Evolutionary conservation across 495 filamentous ascomycete genomes (phyloP), one percentile per base, ranked within the genome.

Genomic region (Aspergillus asperescens): DNA sequence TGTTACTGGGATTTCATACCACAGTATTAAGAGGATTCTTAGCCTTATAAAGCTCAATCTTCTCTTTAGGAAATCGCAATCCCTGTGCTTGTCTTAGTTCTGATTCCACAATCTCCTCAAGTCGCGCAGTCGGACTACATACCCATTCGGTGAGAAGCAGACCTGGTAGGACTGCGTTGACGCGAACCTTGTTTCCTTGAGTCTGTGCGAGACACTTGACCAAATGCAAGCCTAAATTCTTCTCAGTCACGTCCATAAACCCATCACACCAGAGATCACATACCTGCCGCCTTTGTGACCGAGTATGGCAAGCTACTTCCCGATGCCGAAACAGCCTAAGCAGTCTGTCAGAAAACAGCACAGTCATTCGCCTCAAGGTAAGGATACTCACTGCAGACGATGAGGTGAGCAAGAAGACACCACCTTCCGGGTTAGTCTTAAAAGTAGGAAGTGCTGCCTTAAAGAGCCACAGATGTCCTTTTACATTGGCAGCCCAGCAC

Each of bases 91-190:
- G 13, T 19, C 18, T 58, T 50, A 53, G 48, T 27, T 45, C 10
- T 58, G 10, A 18, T 12, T 20, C n/a, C 29, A 3, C 4, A 12
- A 15, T 24, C 22, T 24, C 10, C 29, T 8, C 2, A 37, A 18
- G 31, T 25, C 25, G n/a, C 18, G 8, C n/a, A 23, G 20, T 28
- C 22, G 9, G 1, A 61, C 51, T 47, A 66, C 61, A 52, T 52
- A 84, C 84, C 87, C 86, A 89, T 66, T 89, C 86, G 5, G 87
- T 90, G 44, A 84, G 61, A 42, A 89, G 60, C 25, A 88, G 67
- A 10, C 85, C 84, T 4, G 86, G 86, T 39, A 83, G 64, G 0
- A 86, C 76, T 25, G 85, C 83, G 62, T 89, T 88, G 23, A 86
- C 69, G 15, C 86, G 71, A 13, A 84, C 65, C 56, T 87, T 87